phyloP scores from a whole-genome alignment of 2,329 filamentous ascomycete genomes.

The Penicillium sp. region DNA sequence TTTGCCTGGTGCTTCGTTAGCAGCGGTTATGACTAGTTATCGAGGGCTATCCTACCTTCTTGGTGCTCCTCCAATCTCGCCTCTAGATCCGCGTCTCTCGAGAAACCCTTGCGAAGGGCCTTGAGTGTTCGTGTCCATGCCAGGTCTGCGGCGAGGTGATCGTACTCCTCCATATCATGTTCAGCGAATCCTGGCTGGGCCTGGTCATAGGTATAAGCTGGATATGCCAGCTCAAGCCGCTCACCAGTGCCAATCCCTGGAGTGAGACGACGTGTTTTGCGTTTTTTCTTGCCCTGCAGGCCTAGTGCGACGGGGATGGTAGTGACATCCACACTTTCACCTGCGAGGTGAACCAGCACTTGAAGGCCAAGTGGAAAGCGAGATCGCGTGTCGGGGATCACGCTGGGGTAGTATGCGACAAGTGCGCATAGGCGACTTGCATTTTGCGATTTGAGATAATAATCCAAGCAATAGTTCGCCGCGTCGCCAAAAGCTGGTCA shows the following conservation, averaged over 20 bases:
- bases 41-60: conserved; percentile 27
- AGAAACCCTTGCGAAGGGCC: conserved; percentile 62
- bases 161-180: conserved; percentile 67
- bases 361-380: conserved; percentile 41
- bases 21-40: not conserved
- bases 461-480: conserved; percentile 60
- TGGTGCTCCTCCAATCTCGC: conserved; percentile 39
- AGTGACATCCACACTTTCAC: conserved; percentile 50
- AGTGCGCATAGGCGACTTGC: conserved; percentile 57
- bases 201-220: conserved; percentile 56
- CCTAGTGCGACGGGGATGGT: conserved; percentile 54
- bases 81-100: conserved; percentile 39
- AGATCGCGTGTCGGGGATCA: conserved; percentile 53
- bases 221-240: conserved; percentile 35
- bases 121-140: conserved; percentile 69
- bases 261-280: conserved; percentile 51
- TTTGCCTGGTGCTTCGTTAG: conserved; percentile 25
- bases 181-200: conserved; percentile 70
- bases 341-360: conserved; percentile 61
- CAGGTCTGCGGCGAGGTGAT: conserved; percentile 63
- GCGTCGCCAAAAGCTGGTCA: conserved; percentile 61
- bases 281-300: conserved; percentile 54
- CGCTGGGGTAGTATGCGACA: conserved; percentile 64
- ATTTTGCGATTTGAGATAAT: conserved; percentile 58
- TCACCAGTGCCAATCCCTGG: conserved; percentile 55